Evolutionary conservation across 805 yeast genomes (phyloP), one percentile per base, ranked within the genome.

Genomic region (Candida anglica): DNA sequence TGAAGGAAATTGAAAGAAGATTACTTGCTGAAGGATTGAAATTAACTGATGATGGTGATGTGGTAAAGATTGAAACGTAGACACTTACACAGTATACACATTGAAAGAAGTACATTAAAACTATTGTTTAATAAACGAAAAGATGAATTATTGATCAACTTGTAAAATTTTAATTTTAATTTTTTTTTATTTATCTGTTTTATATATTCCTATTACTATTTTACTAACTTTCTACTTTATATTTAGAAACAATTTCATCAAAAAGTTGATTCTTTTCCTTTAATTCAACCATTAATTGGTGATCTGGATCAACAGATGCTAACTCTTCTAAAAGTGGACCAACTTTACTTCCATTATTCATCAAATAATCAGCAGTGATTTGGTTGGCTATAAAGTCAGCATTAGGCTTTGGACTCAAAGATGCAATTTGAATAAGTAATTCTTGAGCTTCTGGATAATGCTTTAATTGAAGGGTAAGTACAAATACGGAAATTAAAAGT

Each of bases 391-490:
- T 45, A 25, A 77, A 63, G 51, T 77, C 77, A 11, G 60, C 66
- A 19, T 53, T 46, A 10, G 47, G 44, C 28, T 44, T 42, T 13
- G 61, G 63, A 20, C 65, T 58, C 59, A 75, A 59, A 32, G 70
- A 62, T 19, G 60, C 61, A 9, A 83, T 61, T 43, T 62, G 69
- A 8, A 13, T 20, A 39, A 58, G 44, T 23, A 79, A 66, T 41
- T 85, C 86, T 39, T 74, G 73, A 7, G 96, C 89, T 60, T 91
- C 97, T 2, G 89, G 91, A 36, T 77, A 66, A 50, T 89, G 84
- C 32, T 79, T 77, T 54, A 87, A 73, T 62, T 86, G 87, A 47
- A 89, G 61, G 41, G 89, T 87, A 39, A 88, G 69, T 8, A 79
- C 82, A 28, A 87, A 72, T 22, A 75, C 49, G 3, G 23, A 25